Evolutionary conservation across 768 basidiomycete species (phyloP).

Genomic region (Boletus speciosus): DNA sequence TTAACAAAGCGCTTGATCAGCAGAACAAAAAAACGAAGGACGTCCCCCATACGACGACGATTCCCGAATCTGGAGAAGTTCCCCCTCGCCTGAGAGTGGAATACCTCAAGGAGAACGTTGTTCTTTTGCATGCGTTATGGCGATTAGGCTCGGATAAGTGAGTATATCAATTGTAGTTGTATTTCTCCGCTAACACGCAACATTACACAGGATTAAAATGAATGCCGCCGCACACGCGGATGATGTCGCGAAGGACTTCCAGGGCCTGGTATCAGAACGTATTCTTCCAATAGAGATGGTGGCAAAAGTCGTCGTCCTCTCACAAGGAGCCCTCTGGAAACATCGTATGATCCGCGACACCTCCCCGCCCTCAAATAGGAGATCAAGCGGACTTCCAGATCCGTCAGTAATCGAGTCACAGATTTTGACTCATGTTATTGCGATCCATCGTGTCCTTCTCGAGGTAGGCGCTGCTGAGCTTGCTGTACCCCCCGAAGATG

Average conservation of each 20-base stretch:
- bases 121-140: constrained; percentile 78
- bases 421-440: constrained; percentile 65
- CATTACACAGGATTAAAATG: constrained; percentile 33
- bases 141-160: constrained; percentile 54
- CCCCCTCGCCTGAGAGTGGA: constrained; percentile 56
- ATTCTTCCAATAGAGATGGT: constrained; percentile 74
- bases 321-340: constrained; percentile 83
- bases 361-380: constrained; percentile 28
- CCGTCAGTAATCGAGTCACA: constrained; percentile 53
- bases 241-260: constrained; percentile 54
- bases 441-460: constrained; percentile 60
- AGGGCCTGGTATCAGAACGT: constrained; percentile 59
- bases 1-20: constrained; percentile 62
- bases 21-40: constrained; percentile 48
- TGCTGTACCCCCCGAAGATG: constrained; percentile 50
- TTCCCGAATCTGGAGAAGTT: constrained; percentile 31
- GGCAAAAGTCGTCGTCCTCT: constrained; percentile 65
- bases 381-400: constrained; percentile 19
- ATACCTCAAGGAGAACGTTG: constrained; percentile 67
- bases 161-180: constrained; percentile 19
- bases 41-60: constrained; percentile 29
- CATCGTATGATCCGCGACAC: constrained; percentile 68
- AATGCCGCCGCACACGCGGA: constrained; percentile 47
- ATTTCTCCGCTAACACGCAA: constrained; percentile 1
- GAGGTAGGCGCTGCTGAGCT: constrained; percentile 65